Percentiles rank a stretch among this genome's conserved stretches.
Evolutionary conservation across 306 rosid genomes (phyloP).

Genomic region (Acacia crassicarpa): DNA sequence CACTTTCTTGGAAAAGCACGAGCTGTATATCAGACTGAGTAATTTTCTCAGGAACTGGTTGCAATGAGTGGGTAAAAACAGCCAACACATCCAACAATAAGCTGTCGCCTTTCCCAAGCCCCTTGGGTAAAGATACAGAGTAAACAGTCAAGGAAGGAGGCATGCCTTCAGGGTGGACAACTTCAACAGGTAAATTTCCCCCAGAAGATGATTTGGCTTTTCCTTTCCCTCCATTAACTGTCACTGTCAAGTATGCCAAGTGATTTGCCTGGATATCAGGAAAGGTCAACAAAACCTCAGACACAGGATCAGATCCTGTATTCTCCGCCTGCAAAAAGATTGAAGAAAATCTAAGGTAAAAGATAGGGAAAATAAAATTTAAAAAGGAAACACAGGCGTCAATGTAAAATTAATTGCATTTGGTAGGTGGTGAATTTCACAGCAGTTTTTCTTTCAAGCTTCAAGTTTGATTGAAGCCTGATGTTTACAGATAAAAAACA

Average conservation of each 20-base stretch:
- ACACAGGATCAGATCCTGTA: conserved; percentile 58
- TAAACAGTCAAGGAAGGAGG: conserved; percentile 65
- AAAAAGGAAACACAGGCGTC: not conserved
- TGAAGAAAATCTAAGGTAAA: not conserved
- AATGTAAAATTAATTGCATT: conserved; percentile 4
- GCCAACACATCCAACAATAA: conserved; percentile 69
- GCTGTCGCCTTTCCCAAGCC: conserved; percentile 69
- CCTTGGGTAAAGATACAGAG: conserved; percentile 73
- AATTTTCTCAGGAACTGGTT: conserved; percentile 88
- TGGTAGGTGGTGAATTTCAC: not conserved
- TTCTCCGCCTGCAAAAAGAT: conserved; percentile 66
- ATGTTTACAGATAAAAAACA: not conserved
- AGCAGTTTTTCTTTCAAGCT: conserved; percentile 5
- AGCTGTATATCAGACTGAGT: conserved; percentile 89
- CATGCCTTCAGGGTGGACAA: conserved; percentile 55
- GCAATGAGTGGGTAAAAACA: conserved; percentile 60
- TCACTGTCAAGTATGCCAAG: conserved; percentile 66
- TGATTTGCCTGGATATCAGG: conserved; percentile 66
- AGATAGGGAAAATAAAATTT: not conserved
- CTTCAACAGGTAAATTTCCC: conserved; percentile 49
- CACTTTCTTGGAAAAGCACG: conserved; percentile 77
- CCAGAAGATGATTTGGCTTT: conserved; percentile 57
- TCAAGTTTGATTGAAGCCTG: not conserved
- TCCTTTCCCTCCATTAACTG: conserved; percentile 65
- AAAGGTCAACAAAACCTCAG: conserved; percentile 64